phyloP scores from a whole-genome alignment of 2,329 filamentous ascomycete genomes.

The Fusarium torulosum region DNA sequence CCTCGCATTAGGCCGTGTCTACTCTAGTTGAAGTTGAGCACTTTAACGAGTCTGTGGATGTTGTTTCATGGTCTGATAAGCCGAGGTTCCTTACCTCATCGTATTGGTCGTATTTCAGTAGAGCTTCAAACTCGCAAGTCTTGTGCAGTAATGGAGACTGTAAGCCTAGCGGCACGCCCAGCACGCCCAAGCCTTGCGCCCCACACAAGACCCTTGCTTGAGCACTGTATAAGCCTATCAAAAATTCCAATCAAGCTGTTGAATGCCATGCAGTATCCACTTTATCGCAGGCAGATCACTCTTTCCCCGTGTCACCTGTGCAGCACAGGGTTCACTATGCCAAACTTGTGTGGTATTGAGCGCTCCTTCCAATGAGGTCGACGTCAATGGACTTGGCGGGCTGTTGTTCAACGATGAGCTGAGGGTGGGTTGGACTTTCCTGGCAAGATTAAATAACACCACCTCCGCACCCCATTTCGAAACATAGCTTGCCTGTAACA shows the following conservation, averaged over 20 bases:
- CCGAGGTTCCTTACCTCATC: neutral
- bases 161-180: constrained; percentile 29
- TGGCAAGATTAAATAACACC: constrained; percentile 37
- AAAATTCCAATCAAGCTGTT: neutral
- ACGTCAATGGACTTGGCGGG: constrained; percentile 40
- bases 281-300: constrained; percentile 31
- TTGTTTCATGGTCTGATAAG: neutral
- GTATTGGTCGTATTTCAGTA: constrained; percentile 31
- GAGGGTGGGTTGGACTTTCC: constrained; percentile 17
- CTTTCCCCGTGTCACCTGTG: constrained; percentile 38
- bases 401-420: neutral
- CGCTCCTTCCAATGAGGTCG: constrained; percentile 17
- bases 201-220: constrained; percentile 14
- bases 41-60: neutral
- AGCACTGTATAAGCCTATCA: constrained; percentile 4
- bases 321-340: constrained; percentile 13
- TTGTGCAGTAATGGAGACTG: neutral
- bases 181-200: constrained; percentile 31
- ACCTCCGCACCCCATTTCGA: constrained; percentile 21
- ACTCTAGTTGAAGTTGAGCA: neutral
- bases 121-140: neutral
- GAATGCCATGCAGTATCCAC: constrained; percentile 31
- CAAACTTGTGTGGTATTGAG: constrained; percentile 8
- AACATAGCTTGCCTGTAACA: constrained; percentile 14
- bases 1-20: neutral